Evolutionary conservation across 1,284 basidiomycete species (phyloP).

Genomic region (Microbotryum lychnidis-dioicae): DNA sequence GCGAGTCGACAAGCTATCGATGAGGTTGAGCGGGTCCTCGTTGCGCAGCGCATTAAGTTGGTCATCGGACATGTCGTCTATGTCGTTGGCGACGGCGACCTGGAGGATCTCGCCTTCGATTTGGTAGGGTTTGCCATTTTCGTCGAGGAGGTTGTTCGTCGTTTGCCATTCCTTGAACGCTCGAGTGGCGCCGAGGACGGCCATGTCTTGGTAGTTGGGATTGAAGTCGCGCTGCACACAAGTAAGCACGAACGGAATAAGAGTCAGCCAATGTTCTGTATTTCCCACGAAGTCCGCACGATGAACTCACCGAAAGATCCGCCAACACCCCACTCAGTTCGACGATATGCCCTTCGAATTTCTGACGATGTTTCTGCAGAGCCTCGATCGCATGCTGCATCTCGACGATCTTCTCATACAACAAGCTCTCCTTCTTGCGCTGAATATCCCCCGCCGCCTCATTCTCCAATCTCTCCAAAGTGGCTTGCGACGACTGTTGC

Average conservation of each 20-base stretch:
- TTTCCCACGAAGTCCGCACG: background rate
- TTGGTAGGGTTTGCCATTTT: conserved; percentile 10
- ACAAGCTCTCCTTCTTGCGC: conserved; percentile 61
- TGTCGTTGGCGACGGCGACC: conserved; percentile 41
- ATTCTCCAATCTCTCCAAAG: conserved; percentile 33
- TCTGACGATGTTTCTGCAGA: conserved; percentile 61
- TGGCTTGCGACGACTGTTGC: conserved; percentile 53
- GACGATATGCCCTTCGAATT: conserved; percentile 63
- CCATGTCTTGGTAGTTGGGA: conserved; percentile 99
- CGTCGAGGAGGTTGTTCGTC: conserved; percentile 38
- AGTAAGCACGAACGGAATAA: background rate
- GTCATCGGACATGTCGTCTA: conserved; percentile 42
- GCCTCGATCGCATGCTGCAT: conserved; percentile 69
- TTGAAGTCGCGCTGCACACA: conserved; percentile 59
- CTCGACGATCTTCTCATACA: conserved; percentile 65
- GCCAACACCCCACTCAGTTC: conserved; percentile 77
- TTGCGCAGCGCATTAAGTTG: conserved; percentile 60
- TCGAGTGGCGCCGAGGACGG: conserved; percentile 88
- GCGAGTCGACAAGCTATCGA: conserved; percentile 24
- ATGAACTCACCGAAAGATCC: conserved; percentile 54
- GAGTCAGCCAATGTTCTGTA: background rate
- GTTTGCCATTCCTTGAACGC: conserved; percentile 72
- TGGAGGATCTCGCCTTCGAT: conserved; percentile 51
- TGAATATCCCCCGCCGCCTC: conserved; percentile 36
- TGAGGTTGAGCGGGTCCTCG: conserved; percentile 61